Base-by-base conservation (phyloP, 345 rosid genomes). In the Arabis hirsuta region DNA sequence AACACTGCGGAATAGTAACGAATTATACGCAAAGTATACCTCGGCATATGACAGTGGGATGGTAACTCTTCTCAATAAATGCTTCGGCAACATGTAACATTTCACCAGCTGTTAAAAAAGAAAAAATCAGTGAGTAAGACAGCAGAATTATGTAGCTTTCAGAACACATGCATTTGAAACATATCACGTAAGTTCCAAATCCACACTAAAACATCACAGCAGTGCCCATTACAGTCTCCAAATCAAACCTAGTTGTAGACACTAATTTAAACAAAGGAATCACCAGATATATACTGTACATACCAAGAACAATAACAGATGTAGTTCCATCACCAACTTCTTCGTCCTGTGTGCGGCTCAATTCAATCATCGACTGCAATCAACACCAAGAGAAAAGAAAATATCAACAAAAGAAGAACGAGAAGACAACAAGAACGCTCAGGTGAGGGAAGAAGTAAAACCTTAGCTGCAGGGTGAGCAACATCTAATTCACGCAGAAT, bases 281-380 rank as follows among this genome's bases (percentile, higher is more conserved):
- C 22, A 43, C 56, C 8, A 46, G 12, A 57, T 38, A n/a, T 20
- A 39, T 20, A 39, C 8, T 41, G 65, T 19, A 29, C 80, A 69
- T 88, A 94, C 98, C 97, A 66, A 94, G 87, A 73, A 94, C 91
- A 79, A 91, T 94, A 62, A 91, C 96, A 24, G 98, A 91, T 64
- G 98, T 94, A 39, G 98, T 94, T 78, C 98, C 98, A 80, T 94
- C 98, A 73, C 97, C 97, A 3, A 94, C 97, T 83, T 94, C 97
- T 85, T 89, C 98, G 63, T 94, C 98, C 80, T 91, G 98, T 4
- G 97, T 87, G 6, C 97, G 95, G 65, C 97, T 94, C 65, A 94
- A 76, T 73, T 94, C 96, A 81, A 91, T 91, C 99, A 94, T 91
- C 1, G 99, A 94, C 96, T 90, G 83, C 51, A 56, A 72, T n/a